Evolutionary conservation across 805 yeast genomes (phyloP), one percentile per base, ranked within the genome.

Genomic region (Pichia ethanolica): DNA sequence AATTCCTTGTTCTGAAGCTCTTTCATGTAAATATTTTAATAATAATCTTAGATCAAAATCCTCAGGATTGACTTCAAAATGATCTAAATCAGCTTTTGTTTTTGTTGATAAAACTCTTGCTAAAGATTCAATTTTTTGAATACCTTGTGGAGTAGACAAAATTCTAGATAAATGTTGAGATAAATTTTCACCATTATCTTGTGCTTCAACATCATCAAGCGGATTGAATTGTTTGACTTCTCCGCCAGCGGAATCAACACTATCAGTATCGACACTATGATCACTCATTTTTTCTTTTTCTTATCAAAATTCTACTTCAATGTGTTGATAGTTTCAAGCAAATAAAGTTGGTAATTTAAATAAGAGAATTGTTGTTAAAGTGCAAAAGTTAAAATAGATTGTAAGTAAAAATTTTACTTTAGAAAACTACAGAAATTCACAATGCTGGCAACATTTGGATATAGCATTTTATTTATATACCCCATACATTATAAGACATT

Each of bases 81-180:
- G 56, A 39, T 71, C 72, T 61, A 73, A 63, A 53, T 76, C 71
- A 38, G 67, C 69, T 49, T 71, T 71, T 26, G 78, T 73, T 59
- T 72, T 72, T 12, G 77, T 72, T 9, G 81, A 75, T 40, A 77
- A 56, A 40, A 71, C 71, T 64, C 78, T 71, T 4, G 79, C 75
- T 52, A 77, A 63, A n/a, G 78, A 67, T 54, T 71, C 77, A 48
- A 77, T 63, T 56, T 69, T 71, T 43, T 60, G 56, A 12, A 56
- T 51, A 52, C 65, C 66, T 42, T 58, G 57, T 10, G 62, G 59
- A 5, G 61, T 54, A 7, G 59, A 57, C 26, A 62, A 44, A 28
- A 62, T 61, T 37, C 54, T 50, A 9, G 65, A 62, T 35, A 62
- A 53, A 41, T 59, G 64, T 32, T 58, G 63, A 3, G 65, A 60